Percentiles rank a stretch among this genome's conserved stretches.
These are phyloP conservation scores for Fistulina hepatica DNA, from an alignment of 1,284 basidiomycete species.

Conservation along the genomic window DNA sequence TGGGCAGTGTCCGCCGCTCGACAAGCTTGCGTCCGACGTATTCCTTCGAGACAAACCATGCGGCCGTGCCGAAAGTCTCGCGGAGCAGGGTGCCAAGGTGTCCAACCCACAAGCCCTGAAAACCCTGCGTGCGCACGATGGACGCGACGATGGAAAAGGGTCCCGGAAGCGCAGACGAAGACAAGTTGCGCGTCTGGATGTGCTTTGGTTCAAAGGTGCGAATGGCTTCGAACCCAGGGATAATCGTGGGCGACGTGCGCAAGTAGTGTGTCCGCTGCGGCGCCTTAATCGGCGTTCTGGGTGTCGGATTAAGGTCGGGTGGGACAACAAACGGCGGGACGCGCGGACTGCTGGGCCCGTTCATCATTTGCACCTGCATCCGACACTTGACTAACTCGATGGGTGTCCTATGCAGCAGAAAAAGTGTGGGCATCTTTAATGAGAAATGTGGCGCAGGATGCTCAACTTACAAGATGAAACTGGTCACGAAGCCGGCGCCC, in stretches of 20 bases:
- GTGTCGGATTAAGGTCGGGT: slow-evolving; percentile 8
- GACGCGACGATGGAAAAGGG: slow-evolving; percentile 58
- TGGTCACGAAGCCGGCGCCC: slow-evolving; percentile 77
- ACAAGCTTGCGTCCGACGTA: slow-evolving; percentile 53
- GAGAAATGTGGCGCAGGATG: slow-evolving; percentile 1
- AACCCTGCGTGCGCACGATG: slow-evolving; percentile 58
- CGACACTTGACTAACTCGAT: slow-evolving; percentile 96
- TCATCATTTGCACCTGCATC: slow-evolving; percentile 92
- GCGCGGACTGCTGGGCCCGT: slow-evolving; percentile 14
- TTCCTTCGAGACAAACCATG: slow-evolving; percentile 93
- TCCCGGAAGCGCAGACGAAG: slow-evolving; percentile 36
- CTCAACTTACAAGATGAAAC: slow-evolving; percentile 68
- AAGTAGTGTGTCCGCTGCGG: not conserved
- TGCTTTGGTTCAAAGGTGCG: too few relatives aligned
- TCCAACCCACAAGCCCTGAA: slow-evolving; percentile 89
- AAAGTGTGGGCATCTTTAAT: slow-evolving; percentile 2
- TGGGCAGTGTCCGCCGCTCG: slow-evolving; percentile 35
- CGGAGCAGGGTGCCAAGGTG: slow-evolving; percentile 92
- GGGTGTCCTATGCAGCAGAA: slow-evolving; percentile 58
- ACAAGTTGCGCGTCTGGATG: slow-evolving; percentile 13
- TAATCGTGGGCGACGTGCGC: slow-evolving; percentile 14
- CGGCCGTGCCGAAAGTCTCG: slow-evolving; percentile 84
- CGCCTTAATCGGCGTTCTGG: slow-evolving; percentile 4
- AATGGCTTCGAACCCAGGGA: slow-evolving; percentile 17
- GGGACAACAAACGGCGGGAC: slow-evolving; percentile 29